A percentile compares a stretch with the other conserved stretches of the same genome.
phyloP scores from a whole-genome alignment of 2,329 filamentous ascomycete genomes.

The Colletotrichum limetticola region DNA sequence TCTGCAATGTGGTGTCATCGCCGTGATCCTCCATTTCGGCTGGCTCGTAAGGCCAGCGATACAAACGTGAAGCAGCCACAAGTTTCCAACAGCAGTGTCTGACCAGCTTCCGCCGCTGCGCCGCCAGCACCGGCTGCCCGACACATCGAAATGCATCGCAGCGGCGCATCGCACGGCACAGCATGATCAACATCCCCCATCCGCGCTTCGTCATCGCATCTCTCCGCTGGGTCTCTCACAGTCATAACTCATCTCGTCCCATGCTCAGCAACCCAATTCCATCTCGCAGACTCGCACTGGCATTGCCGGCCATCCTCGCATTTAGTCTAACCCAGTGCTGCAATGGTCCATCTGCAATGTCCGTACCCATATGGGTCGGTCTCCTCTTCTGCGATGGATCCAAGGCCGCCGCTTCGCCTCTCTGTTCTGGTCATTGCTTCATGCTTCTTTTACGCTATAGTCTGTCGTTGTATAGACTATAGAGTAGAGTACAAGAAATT shows the following conservation, averaged over 20 bases:
- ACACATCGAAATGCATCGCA: neutral
- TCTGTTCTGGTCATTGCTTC: neutral
- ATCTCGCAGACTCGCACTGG: conserved; percentile 10
- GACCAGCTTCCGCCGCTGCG: neutral
- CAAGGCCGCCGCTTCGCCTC: neutral
- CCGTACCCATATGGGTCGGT: neutral
- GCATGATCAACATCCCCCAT: too few relatives aligned
- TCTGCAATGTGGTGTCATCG: neutral
- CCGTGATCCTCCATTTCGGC: neutral
- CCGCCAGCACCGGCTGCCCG: neutral
- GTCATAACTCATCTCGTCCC: neutral
- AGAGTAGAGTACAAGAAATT: too few relatives aligned
- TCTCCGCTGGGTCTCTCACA: too few relatives aligned
- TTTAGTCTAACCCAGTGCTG: neutral
- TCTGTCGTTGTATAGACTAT: too few relatives aligned
- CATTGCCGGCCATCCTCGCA: conserved; percentile 5
- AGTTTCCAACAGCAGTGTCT: neutral
- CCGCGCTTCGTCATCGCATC: too few relatives aligned
- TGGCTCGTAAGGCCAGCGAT: neutral
- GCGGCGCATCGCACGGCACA: neutral
- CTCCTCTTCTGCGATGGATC: neutral
- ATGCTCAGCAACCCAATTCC: neutral
- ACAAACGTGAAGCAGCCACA: conserved; percentile 14
- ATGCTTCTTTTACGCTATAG: neutral
- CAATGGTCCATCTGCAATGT: conserved; percentile 10